phyloP scores from a whole-genome alignment of 139 green algal genomes.

The Chlamydomonas incerta region DNA sequence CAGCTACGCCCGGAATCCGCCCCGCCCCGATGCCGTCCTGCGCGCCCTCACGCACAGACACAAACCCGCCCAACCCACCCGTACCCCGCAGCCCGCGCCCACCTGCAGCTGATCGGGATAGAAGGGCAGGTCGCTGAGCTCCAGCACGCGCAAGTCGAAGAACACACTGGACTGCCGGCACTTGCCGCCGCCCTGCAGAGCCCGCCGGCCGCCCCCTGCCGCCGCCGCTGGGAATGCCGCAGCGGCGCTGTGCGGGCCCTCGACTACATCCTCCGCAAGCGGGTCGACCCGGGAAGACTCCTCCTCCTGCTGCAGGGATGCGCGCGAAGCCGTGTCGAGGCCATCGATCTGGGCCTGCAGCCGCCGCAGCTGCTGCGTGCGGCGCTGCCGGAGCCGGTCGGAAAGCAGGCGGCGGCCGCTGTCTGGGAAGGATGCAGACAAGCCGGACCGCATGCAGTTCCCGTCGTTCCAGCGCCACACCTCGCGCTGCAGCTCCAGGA shows the following conservation, averaged over 20 bases:
- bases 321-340: too few relatives aligned
- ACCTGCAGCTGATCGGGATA: slow-evolving; percentile 51
- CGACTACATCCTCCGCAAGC: neutral
- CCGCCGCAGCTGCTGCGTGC: neutral
- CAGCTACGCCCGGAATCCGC: too few relatives aligned
- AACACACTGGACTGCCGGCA: slow-evolving; percentile 15
- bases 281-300: too few relatives aligned
- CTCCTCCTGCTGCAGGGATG: too few relatives aligned
- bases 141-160: slow-evolving; percentile 21
- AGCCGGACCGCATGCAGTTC: slow-evolving; percentile 9
- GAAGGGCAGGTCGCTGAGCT: slow-evolving; percentile 51
- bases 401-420: neutral
- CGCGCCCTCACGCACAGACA: neutral
- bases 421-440: neutral
- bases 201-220: neutral
- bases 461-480: slow-evolving; percentile 37
- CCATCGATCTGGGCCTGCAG: neutral
- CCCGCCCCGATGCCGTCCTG: too few relatives aligned
- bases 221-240: neutral
- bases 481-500: slow-evolving; percentile 27
- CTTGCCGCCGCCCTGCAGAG: too few relatives aligned
- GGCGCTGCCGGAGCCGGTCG: neutral
- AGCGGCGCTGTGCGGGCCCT: neutral
- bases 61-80: neutral
- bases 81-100: neutral